Base-by-base conservation (phyloP, 2,329 filamentous ascomycete species). In the Microthyrium microscopicum region DNA sequence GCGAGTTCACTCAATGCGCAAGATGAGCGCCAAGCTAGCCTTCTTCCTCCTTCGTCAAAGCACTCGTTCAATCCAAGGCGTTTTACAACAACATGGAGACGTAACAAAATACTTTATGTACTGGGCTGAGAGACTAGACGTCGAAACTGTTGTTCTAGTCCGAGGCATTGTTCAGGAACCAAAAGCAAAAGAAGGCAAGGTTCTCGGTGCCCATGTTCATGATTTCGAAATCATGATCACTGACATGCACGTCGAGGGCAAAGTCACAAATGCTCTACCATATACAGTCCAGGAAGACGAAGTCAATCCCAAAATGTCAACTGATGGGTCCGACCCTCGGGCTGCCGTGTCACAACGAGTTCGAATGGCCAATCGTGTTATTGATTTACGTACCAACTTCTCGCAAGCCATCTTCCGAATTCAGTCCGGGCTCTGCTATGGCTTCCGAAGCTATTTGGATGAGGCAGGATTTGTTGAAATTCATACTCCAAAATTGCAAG, bases 401-500 rank as follows among this genome's bases (percentile, higher is more conserved):
- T 83, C 84, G 31, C 84, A 93, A 52, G 73, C 78, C 21, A 77
- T 93, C 41, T 92, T 93, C 64, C 77, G 82, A 38, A 73, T 93
- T 31, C 81, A 89, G 43, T 78, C 83, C 4, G 76, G 73, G 18
- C 72, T 93, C 36, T 76, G 78, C 44, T 77, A 77, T 45, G 65
- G 79, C 18, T 94, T 93, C 66, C 78, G 85, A 31, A 56, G 67
- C 7, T 73, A 77, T 2, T 67, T 94, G 1, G 78, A 87, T 43
- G 63, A 67, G 3, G 64, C 77, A 41, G 77, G 73, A 12, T 94
- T 94, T 51, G 77, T 92, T 38, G 85, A 94, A 55, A 93, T 94
- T 39, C 83, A 93, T 51, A 92, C 83, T 0, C 85, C 85, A 2
- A 94, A 93, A 57, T 62, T 94, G 27, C 83, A 92, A 60, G 81